A percentile compares a stretch with the other conserved stretches of the same genome.
These are phyloP conservation scores for Sporothrix curviconia DNA, from an alignment of 2,329 filamentous ascomycete genomes.

Conservation along the genomic window DNA sequence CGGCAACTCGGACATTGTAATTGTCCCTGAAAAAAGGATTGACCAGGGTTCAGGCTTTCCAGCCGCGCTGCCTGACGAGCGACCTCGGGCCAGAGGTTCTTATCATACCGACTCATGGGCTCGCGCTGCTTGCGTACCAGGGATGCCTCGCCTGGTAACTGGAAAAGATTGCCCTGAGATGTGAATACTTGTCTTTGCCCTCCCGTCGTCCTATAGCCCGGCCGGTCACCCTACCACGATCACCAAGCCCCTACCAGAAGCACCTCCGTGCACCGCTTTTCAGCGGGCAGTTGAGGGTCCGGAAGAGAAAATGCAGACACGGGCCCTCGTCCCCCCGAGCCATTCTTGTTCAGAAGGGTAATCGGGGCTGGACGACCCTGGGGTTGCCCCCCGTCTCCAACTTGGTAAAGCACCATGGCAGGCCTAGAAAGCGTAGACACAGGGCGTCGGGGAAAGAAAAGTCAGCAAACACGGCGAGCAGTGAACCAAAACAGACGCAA, in stretches of 20 bases:
- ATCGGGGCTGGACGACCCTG: too few relatives aligned
- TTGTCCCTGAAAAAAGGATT: conserved; percentile 14
- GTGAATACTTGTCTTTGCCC: conserved; percentile 22
- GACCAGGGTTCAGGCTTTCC: conserved; percentile 52
- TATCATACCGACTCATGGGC: conserved; percentile 71
- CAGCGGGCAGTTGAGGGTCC: conserved; percentile 36
- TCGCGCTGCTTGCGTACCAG: conserved; percentile 50
- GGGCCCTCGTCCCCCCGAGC: background rate
- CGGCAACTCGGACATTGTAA: conserved; percentile 11
- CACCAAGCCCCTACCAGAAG: conserved; percentile 21
- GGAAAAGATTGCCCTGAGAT: conserved; percentile 40
- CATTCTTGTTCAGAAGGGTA: background rate
- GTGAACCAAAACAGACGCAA: conserved; percentile 4
- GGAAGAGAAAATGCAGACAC: conserved; percentile 15
- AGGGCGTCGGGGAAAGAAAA: background rate
- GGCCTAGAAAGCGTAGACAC: background rate
- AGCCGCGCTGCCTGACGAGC: conserved; percentile 67
- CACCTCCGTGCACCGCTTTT: conserved; percentile 37
- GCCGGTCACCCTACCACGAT: conserved; percentile 37
- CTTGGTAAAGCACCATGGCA: background rate
- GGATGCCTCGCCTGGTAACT: conserved; percentile 40
- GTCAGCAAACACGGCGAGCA: background rate
- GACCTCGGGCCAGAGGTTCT: conserved; percentile 65
- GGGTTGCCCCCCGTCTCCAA: background rate
- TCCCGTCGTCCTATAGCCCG: conserved; percentile 26